These are phyloP conservation scores for Trametes gibbosa DNA, from an alignment of 768 basidiomycete genomes.

Conservation along the genomic window DNA sequence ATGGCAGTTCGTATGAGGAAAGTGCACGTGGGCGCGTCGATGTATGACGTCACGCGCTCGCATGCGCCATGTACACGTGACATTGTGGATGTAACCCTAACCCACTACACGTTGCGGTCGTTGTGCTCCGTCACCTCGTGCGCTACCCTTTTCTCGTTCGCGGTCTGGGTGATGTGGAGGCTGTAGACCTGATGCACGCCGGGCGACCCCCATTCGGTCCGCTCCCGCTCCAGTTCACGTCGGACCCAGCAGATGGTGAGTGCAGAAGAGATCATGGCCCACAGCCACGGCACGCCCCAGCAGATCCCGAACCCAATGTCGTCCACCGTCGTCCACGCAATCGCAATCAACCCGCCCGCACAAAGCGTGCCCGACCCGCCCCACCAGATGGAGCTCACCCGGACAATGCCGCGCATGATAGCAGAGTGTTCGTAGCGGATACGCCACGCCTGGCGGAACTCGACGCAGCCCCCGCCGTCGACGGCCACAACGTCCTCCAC, in stretches of 20 bases:
- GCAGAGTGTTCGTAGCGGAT: slow-evolving; percentile 29
- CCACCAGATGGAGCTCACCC: slow-evolving; percentile 25
- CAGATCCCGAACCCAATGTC: slow-evolving; percentile 29
- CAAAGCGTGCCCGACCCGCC: slow-evolving; percentile 23
- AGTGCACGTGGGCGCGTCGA: no score
- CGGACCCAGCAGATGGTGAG: slow-evolving; percentile 19
- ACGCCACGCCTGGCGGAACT: slow-evolving; percentile 34
- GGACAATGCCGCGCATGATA: slow-evolving; percentile 29
- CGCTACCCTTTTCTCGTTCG: slow-evolving; percentile 15
- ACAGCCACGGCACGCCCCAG: slow-evolving; percentile 32
- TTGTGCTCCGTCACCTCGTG: slow-evolving; percentile 7
- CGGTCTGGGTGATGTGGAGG: slow-evolving; percentile 14
- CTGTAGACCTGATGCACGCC: slow-evolving; percentile 14
- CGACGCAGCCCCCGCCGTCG: slow-evolving; percentile 31
- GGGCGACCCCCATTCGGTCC: slow-evolving; percentile 11
- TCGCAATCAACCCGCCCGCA: slow-evolving; percentile 23
- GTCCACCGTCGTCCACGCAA: slow-evolving; percentile 26
- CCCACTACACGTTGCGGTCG: slow-evolving; percentile 6
- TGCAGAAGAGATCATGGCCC: slow-evolving; percentile 23
- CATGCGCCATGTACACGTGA: no score
- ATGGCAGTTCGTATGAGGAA: no score
- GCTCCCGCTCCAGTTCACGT: slow-evolving; percentile 16
- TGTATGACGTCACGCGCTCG: background rate
- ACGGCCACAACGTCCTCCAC: slow-evolving; percentile 34
- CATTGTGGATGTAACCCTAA: no score